phyloP scores from a whole-genome alignment of 1,284 basidiomycete genomes.

The Phellopilus nigrolimitatus region DNA sequence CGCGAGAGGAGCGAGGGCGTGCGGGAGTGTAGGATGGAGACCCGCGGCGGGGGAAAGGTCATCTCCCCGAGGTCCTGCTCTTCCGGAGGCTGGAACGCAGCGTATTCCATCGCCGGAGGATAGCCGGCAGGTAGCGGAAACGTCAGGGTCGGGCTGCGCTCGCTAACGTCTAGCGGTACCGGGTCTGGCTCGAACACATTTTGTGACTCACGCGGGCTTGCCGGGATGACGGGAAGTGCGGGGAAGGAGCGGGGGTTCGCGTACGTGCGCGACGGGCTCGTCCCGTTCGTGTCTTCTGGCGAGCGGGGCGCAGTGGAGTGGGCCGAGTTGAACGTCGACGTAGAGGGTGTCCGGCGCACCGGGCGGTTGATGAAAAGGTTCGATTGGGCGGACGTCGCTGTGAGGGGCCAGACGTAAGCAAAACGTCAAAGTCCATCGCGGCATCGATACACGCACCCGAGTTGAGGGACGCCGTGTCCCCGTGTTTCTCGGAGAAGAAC shows the following conservation, averaged over 20 bases:
- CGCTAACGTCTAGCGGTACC: too few species aligned
- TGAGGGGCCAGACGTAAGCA: neutral
- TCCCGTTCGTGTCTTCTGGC: slow-evolving; percentile 6
- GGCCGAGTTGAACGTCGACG: slow-evolving; percentile 18
- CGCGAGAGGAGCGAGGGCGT: slow-evolving; percentile 18
- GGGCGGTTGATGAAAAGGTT: slow-evolving; percentile 21
- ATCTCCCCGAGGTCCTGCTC: slow-evolving; percentile 15
- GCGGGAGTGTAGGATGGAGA: slow-evolving; percentile 4
- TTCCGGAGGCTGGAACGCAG: slow-evolving; percentile 4
- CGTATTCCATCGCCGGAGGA: slow-evolving; percentile 1
- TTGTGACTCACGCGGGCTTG: slow-evolving; percentile 20
- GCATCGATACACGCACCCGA: slow-evolving; percentile 11
- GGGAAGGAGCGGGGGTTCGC: slow-evolving; percentile 1
- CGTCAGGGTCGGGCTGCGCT: neutral
- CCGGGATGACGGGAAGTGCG: slow-evolving; percentile 19
- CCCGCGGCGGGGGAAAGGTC: neutral
- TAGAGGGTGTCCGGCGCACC: slow-evolving; percentile 17
- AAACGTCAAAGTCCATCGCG: neutral
- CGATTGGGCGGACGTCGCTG: slow-evolving; percentile 16
- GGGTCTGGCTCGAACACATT: slow-evolving; percentile 17
- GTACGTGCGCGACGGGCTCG: too few species aligned
- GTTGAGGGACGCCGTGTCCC: slow-evolving; percentile 16
- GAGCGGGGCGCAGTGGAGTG: slow-evolving; percentile 13
- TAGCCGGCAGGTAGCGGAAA: slow-evolving; percentile 11
- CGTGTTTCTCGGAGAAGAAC: slow-evolving; percentile 16